phyloP scores from a whole-genome alignment of 805 yeast genomes.

The Candida railenensis region DNA sequence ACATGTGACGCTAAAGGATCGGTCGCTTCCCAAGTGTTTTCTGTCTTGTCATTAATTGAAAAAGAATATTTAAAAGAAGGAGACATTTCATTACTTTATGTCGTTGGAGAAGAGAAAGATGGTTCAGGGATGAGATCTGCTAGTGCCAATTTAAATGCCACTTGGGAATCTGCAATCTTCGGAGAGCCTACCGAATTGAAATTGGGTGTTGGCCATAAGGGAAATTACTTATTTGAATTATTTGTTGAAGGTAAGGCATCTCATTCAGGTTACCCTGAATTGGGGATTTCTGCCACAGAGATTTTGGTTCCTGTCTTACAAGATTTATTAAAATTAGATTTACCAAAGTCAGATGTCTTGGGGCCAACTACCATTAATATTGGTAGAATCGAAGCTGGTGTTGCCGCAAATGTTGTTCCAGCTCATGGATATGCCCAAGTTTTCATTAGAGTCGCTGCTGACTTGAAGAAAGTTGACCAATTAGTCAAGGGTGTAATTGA shows the following conservation, averaged over 20 bases:
- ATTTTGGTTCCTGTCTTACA: conserved; percentile 51
- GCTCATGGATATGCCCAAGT: conserved; percentile 51
- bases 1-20: conserved; percentile 71
- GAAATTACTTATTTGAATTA: conserved; percentile 44
- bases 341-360: conserved; percentile 51
- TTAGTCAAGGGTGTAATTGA: conserved; percentile 35
- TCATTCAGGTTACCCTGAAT: conserved; percentile 70
- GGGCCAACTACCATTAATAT: conserved; percentile 65
- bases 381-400: conserved; percentile 59
- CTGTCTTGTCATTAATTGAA: conserved; percentile 47
- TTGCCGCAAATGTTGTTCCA: conserved; percentile 67
- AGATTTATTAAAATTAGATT: conserved; percentile 40
- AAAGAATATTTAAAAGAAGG: conserved; percentile 44
- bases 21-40: conserved; percentile 59
- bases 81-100: conserved; percentile 58
- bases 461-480: conserved; percentile 34
- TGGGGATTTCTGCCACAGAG: conserved; percentile 63
- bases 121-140: conserved; percentile 63
- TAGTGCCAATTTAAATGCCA: conserved; percentile 34
- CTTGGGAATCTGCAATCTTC: conserved; percentile 63
- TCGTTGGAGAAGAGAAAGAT: conserved; percentile 69
- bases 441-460: conserved; percentile 54
- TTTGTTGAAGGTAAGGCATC: conserved; percentile 55
- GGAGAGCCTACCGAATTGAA: conserved; percentile 77
- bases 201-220: conserved; percentile 71